Percentiles rank a stretch among this genome's conserved stretches.
These are phyloP conservation scores for Colletotrichum sp. DNA, from an alignment of 2,329 filamentous ascomycete species.

Conservation along the genomic window DNA sequence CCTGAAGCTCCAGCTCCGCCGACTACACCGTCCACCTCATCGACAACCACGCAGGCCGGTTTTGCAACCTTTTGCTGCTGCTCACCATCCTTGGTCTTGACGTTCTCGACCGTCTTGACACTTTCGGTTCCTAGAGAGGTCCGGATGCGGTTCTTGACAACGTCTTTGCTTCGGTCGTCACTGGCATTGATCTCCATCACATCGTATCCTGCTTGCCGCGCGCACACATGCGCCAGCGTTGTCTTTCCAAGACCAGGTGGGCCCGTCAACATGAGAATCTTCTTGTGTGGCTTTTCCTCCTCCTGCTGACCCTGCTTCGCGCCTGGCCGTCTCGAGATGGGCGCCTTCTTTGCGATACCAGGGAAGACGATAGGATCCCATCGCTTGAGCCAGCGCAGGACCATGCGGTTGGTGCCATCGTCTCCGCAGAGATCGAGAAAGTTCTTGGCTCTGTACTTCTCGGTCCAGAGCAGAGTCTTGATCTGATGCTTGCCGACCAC, in stretches of 20 bases:
- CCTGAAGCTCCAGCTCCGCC: conserved; percentile 77
- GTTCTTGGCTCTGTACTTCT: conserved; percentile 92
- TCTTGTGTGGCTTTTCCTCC: conserved; percentile 79
- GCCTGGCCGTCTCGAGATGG: conserved; percentile 46
- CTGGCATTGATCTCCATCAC: conserved; percentile 98
- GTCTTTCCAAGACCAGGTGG: conserved; percentile 96
- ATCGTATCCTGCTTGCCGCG: conserved; percentile 93
- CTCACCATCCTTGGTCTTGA: conserved; percentile 53
- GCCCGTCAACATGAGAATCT: conserved; percentile 88
- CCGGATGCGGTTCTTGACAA: conserved; percentile 89
- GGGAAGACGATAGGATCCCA: conserved; percentile 97
- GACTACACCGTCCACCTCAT: conserved; percentile 96
- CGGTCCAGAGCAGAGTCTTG: conserved; percentile 82
- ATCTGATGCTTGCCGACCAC: conserved; percentile 43
- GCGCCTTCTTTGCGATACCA: conserved; percentile 66
- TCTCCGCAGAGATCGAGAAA: conserved; percentile 96
- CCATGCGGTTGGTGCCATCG: conserved; percentile 88
- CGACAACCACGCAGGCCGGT: conserved; percentile 91
- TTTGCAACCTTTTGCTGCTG: conserved; percentile 73
- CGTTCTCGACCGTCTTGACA: conserved; percentile 77
- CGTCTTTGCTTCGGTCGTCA: conserved; percentile 87
- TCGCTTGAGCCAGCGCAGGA: conserved; percentile 90
- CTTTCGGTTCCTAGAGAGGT: conserved; percentile 95
- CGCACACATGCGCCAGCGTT: conserved; percentile 94
- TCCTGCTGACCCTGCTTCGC: conserved; percentile 43